phyloP scores from a whole-genome alignment of 805 yeast genomes.

The Ogataea pignaliae region DNA sequence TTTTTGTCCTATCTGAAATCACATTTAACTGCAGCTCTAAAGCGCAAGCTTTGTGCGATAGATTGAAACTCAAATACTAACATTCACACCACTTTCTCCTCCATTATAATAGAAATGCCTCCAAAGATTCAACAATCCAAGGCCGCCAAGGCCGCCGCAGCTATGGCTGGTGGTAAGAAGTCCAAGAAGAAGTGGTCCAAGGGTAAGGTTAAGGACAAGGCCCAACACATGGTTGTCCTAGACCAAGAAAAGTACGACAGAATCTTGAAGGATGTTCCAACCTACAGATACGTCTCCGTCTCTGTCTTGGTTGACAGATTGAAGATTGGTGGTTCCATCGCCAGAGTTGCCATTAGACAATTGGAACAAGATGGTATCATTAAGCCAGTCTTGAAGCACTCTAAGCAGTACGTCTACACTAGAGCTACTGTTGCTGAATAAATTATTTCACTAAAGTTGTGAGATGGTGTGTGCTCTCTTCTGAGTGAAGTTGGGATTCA shows the following conservation, averaged over 20 bases:
- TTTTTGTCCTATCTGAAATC: too few relatives aligned
- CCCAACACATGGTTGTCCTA: slow-evolving; percentile 93
- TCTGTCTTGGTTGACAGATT: slow-evolving; percentile 98
- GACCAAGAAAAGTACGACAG: slow-evolving; percentile 99
- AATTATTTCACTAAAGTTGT: slow-evolving; percentile 19
- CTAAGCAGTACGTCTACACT: slow-evolving; percentile 96
- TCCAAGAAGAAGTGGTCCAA: slow-evolving; percentile 99
- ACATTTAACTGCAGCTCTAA: too few relatives aligned
- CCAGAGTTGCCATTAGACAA: slow-evolving; percentile 96
- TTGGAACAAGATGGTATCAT: slow-evolving; percentile 94
- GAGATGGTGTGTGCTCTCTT: too few relatives aligned
- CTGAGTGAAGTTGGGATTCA: too few relatives aligned
- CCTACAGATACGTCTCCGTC: slow-evolving; percentile 96
- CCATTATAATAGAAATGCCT: slow-evolving; percentile 64
- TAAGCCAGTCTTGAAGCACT: slow-evolving; percentile 90
- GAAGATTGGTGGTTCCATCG: slow-evolving; percentile 98
- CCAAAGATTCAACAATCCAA: slow-evolving; percentile 98
- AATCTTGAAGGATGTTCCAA: slow-evolving; percentile 98
- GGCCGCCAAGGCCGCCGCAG: slow-evolving; percentile 99
- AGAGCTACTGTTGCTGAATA: slow-evolving; percentile 67
- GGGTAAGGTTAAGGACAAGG: slow-evolving; percentile 99
- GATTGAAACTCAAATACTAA: slow-evolving; percentile 12
- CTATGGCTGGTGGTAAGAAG: slow-evolving; percentile 99
- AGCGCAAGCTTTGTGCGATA: too few relatives aligned
- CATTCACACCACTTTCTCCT: slow-evolving; percentile 1